Base-by-base conservation (phyloP, 768 basidiomycete genomes). In the Inosperma sp. region DNA sequence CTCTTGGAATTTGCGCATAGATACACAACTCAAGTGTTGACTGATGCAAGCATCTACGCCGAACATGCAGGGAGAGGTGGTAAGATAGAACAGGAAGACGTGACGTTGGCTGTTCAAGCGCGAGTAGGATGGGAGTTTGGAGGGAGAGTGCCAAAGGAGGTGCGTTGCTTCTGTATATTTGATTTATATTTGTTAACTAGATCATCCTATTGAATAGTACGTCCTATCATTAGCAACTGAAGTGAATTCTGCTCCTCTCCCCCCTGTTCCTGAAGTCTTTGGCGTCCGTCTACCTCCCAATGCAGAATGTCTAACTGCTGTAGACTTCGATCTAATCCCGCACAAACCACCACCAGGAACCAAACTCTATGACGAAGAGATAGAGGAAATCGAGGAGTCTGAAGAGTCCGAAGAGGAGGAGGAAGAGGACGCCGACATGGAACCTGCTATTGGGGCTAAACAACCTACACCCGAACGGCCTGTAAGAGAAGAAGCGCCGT, bases 101-200 rank as follows among this genome's bases (percentile, higher is more conserved):
- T 88, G 40, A 77, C 80, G 3, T 74, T 93, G 33, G 88, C 89
- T 2, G 84, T 91, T 4, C 90, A 93, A 65, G 88, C 89, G 5
- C 82, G 90, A 50, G 91, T 93, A 4, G 91, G 90, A 35, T 93
- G 91, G 91, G 91, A 93, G 66, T 87, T 91, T 64, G 90, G 89
- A 19, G 90, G 91, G 5, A 77, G 89, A 31, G 81, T 93, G 23
- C 90, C 90, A 3, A 92, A 92, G 69, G 90, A 93, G 81, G 90
- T 92, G 50, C 23, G 72, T 66, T 21, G 17, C 12, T 26, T 27
- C 39, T 17, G 54, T 29, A 45, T 40, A 19, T 7, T 12, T 49
- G 17, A 4, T 0, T 13, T 36, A 4, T 23, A 16, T 43, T 45
- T 19, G 12, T 26, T 26, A 42, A 44, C 39, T 26, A 51, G 21